phyloP scores from a whole-genome alignment of 805 yeast species.

The Diddensiella transvaalensis region DNA sequence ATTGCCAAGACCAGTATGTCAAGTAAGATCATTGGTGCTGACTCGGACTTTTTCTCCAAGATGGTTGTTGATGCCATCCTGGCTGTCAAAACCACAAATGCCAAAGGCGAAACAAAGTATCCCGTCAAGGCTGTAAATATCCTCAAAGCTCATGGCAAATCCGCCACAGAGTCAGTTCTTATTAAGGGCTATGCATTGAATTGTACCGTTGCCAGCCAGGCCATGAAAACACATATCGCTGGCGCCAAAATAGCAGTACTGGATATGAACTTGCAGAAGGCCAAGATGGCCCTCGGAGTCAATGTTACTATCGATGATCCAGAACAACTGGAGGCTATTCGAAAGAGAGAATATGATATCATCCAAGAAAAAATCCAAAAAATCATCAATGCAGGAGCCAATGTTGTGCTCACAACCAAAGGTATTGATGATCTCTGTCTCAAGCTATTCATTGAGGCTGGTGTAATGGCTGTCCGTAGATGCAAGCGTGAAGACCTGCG shows the following conservation, averaged over 20 bases:
- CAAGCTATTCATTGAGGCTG: constrained; percentile 86
- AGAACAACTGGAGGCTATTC: constrained; percentile 88
- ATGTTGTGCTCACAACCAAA: constrained; percentile 87
- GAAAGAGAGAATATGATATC: constrained; percentile 84
- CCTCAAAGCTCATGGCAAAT: constrained; percentile 94
- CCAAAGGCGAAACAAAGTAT: constrained; percentile 83
- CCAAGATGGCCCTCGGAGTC: constrained; percentile 97
- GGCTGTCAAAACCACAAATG: constrained; percentile 86
- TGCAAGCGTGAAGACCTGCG: constrained; percentile 95
- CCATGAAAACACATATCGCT: constrained; percentile 72
- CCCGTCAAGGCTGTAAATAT: constrained; percentile 97
- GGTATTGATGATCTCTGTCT: constrained; percentile 92
- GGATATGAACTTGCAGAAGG: constrained; percentile 91
- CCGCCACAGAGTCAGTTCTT: constrained; percentile 78
- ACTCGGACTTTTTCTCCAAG: constrained; percentile 81
- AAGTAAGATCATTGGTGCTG: constrained; percentile 91
- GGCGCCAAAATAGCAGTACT: constrained; percentile 81
- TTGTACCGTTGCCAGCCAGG: constrained; percentile 96
- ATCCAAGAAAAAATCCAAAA: constrained; percentile 77
- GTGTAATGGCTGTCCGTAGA: constrained; percentile 93
- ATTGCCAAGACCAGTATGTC: constrained; percentile 98
- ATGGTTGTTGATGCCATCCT: constrained; percentile 94
- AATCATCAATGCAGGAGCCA: constrained; percentile 84
- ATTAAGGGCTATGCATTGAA: constrained; percentile 94
- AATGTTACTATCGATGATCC: constrained; percentile 97